A percentile compares a stretch with the other conserved stretches of the same genome.
phyloP scores from a whole-genome alignment of 495 filamentous ascomycete genomes.

The Penicillium argentinense region DNA sequence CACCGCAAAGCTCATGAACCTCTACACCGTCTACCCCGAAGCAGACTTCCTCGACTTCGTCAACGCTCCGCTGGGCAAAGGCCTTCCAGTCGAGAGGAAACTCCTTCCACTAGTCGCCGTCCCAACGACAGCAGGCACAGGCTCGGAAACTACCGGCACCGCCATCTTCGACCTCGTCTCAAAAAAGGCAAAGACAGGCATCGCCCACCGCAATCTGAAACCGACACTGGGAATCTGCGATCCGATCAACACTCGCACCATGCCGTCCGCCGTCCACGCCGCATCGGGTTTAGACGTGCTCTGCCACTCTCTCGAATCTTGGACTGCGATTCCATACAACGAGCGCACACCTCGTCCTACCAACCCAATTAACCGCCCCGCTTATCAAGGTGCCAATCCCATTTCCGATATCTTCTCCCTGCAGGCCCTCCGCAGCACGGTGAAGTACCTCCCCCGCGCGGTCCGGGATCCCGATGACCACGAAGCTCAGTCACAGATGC shows the following conservation, averaged over 20 bases:
- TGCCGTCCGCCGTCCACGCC: slow-evolving; percentile 90
- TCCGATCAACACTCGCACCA: slow-evolving; percentile 89
- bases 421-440: slow-evolving; percentile 71
- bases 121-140: slow-evolving; percentile 93
- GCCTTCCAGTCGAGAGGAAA: slow-evolving; percentile 75
- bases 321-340: slow-evolving; percentile 93
- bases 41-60: slow-evolving; percentile 96
- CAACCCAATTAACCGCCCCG: slow-evolving; percentile 88
- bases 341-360: slow-evolving; percentile 78
- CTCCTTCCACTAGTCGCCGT: slow-evolving; percentile 86
- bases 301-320: slow-evolving; percentile 90
- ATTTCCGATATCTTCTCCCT: slow-evolving; percentile 96
- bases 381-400: slow-evolving; percentile 96
- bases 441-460: slow-evolving; percentile 88
- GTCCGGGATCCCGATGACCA: slow-evolving; percentile 83
- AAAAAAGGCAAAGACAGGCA: slow-evolving; percentile 88
- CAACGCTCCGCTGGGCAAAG: slow-evolving; percentile 90
- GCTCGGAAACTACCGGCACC: slow-evolving; percentile 93
- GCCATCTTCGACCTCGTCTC: slow-evolving; percentile 95
- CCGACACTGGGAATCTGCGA: slow-evolving; percentile 96
- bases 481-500: slow-evolving; percentile 92
- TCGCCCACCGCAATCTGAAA: slow-evolving; percentile 92
- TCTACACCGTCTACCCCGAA: slow-evolving; percentile 84
- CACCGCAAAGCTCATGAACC: slow-evolving; percentile 97
- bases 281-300: slow-evolving; percentile 90